phyloP scores from a whole-genome alignment of 768 basidiomycete genomes.

The Agrocybe chaxingu region DNA sequence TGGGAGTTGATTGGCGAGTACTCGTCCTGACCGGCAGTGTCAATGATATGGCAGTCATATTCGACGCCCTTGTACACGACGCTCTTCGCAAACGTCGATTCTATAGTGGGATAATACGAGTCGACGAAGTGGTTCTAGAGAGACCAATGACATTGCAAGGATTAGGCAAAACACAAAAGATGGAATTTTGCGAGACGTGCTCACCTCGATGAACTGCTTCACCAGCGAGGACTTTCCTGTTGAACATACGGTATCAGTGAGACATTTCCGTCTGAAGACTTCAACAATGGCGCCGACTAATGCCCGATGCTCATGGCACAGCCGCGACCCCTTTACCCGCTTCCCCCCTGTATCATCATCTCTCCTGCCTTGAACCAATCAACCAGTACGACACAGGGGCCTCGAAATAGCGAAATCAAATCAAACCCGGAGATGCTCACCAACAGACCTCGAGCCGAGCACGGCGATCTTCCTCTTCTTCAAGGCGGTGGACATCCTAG shows the following conservation, averaged over 20 bases:
- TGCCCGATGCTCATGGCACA: too few species aligned
- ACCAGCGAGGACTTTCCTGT: slow-evolving; percentile 96
- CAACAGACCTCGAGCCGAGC: slow-evolving; percentile 86
- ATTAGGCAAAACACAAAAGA: neutral
- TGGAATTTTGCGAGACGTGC: neutral
- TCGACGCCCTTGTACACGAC: slow-evolving; percentile 86
- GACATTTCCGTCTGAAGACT: neutral
- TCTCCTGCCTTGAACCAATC: neutral
- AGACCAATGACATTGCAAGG: too few species aligned
- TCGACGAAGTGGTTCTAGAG: slow-evolving; percentile 77
- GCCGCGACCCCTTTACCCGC: too few species aligned
- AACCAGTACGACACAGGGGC: neutral
- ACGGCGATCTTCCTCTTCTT: slow-evolving; percentile 90
- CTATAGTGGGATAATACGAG: slow-evolving; percentile 94
- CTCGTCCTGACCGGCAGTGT: slow-evolving; percentile 99
- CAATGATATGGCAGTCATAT: slow-evolving; percentile 96
- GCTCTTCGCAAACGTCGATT: slow-evolving; percentile 81
- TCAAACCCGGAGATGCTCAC: slow-evolving; percentile 39
- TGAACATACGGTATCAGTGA: slow-evolving; percentile 5
- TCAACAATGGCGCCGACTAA: neutral
- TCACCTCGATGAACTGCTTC: slow-evolving; percentile 83
- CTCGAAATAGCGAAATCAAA: neutral
- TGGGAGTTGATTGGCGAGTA: slow-evolving; percentile 91
- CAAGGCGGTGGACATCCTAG: slow-evolving; percentile 31
- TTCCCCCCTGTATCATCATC: too few species aligned